Conservation (phyloP, 306 rosid genomes). For the Quercus ilex region DNA sequence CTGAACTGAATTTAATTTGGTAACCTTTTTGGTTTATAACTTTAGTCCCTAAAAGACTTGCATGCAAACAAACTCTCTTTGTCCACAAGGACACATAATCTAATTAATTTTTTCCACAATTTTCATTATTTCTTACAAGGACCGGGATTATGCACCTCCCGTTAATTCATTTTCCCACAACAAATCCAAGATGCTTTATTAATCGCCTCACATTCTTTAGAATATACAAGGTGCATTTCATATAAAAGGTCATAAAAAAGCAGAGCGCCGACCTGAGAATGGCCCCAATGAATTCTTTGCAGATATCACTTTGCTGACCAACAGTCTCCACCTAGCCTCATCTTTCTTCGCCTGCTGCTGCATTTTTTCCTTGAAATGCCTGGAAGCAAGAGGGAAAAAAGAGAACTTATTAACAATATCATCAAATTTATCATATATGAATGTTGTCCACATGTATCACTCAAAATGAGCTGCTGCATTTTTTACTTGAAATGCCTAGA, state of each 20-base stretch:
- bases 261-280: slow-evolving; percentile 12
- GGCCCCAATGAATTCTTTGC: slow-evolving; percentile 20
- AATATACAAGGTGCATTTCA: background rate
- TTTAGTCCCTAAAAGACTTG: background rate
- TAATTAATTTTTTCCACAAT: background rate
- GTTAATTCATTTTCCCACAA: background rate
- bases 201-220: background rate
- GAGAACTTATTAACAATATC: background rate
- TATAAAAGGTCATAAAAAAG: background rate
- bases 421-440: background rate
- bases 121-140: background rate
- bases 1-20: background rate
- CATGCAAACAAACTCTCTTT: background rate
- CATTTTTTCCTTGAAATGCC: slow-evolving; percentile 44
- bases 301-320: slow-evolving; percentile 41
- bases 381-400: background rate
- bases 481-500: too few species aligned
- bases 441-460: background rate
- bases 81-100: background rate
- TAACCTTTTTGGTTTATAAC: background rate
- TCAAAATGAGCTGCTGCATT: too few species aligned
- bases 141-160: background rate
- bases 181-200: too few species aligned
- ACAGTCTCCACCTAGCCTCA: slow-evolving; percentile 43
- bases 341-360: slow-evolving; percentile 41